phyloP scores from a whole-genome alignment of 257 asterid genomes.

The Solanum raphanifolium region DNA sequence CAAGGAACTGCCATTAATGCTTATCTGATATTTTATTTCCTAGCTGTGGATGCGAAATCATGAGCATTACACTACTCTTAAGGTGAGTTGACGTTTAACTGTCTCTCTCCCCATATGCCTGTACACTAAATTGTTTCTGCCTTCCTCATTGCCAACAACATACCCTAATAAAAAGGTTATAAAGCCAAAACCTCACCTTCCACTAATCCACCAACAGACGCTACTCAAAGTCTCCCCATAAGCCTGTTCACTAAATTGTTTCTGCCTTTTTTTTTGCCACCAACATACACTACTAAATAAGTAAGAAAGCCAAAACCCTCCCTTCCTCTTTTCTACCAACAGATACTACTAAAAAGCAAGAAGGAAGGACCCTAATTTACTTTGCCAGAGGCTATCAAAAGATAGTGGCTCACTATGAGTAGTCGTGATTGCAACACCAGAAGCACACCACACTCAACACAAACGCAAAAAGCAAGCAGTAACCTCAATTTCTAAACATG shows the following conservation, averaged over 20 bases:
- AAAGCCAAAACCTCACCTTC: neutral
- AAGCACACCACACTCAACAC: neutral
- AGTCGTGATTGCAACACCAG: neutral
- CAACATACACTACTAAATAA: neutral
- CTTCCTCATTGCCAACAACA: neutral
- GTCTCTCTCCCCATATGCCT: neutral
- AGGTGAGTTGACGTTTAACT: neutral
- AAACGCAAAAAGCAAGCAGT: neutral
- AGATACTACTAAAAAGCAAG: neutral
- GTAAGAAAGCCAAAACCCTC: neutral
- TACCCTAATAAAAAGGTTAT: neutral
- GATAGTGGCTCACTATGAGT: neutral
- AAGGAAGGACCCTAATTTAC: neutral
- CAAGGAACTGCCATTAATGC: neutral
- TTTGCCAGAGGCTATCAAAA: neutral
- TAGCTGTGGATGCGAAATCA: neutral
- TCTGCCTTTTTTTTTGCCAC: neutral
- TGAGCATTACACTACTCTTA: neutral
- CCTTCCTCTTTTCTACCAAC: neutral
- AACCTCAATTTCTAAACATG: neutral
- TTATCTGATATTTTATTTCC: neutral
- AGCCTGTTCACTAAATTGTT: neutral
- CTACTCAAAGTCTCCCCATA: neutral
- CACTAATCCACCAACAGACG: neutral
- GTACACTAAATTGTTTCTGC: neutral